A percentile compares a stretch with the other conserved stretches of the same genome.
phyloP scores from a whole-genome alignment of 2,329 filamentous ascomycete species.

The Chalaropsis ovoidea region DNA sequence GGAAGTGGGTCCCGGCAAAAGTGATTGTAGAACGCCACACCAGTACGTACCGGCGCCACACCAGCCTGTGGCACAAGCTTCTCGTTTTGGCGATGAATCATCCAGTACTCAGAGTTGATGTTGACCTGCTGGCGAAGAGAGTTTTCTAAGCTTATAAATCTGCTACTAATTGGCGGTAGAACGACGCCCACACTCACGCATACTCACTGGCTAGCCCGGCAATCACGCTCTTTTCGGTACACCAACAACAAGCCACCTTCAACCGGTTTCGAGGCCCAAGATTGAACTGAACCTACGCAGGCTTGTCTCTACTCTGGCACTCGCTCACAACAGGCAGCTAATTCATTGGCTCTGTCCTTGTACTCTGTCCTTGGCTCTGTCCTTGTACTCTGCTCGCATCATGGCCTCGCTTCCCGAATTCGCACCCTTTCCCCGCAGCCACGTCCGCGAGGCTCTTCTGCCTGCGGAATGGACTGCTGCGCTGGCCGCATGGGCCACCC shows the following conservation, averaged over 20 bases:
- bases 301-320: neutral
- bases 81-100: slow-evolving; percentile 21
- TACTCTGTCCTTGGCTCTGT: too few relatives aligned
- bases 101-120: slow-evolving; percentile 6
- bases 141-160: neutral
- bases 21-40: slow-evolving; percentile 15
- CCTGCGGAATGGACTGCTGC: slow-evolving; percentile 67
- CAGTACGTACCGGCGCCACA: slow-evolving; percentile 16
- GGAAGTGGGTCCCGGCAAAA: neutral
- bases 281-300: neutral
- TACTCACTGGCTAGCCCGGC: neutral
- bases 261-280: neutral
- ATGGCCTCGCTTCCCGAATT: slow-evolving; percentile 55
- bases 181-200: neutral
- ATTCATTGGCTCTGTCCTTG: too few relatives aligned
- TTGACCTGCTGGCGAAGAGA: neutral
- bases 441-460: slow-evolving; percentile 55
- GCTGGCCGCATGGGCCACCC: slow-evolving; percentile 62
- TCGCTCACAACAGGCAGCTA: too few relatives aligned
- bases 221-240: neutral
- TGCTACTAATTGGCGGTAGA: neutral
- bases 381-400: neutral
- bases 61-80: slow-evolving; percentile 10
- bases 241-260: neutral
- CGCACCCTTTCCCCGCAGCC: slow-evolving; percentile 63